These are phyloP conservation scores for Pistacia vera DNA, from an alignment of 345 rosid species.

Conservation along the genomic window DNA sequence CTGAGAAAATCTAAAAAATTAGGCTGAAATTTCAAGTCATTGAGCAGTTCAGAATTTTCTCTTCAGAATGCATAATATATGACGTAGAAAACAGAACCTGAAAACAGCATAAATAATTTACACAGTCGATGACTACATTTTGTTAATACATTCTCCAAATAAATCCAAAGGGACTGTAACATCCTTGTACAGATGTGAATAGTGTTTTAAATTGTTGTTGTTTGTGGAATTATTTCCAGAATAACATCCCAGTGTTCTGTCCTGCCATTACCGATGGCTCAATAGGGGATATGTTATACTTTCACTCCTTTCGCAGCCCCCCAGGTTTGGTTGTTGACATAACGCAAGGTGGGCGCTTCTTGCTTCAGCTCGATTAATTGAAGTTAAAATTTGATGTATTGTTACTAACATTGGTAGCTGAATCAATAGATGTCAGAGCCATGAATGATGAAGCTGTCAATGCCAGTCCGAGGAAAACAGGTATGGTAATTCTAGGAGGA, in stretches of 20 bases:
- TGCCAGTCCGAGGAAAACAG: slow-evolving; percentile 76
- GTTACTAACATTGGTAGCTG: neutral
- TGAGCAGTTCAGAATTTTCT: neutral
- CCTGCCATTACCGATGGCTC: slow-evolving; percentile 93
- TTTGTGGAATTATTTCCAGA: slow-evolving; percentile 43
- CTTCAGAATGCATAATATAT: neutral
- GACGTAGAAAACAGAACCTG: neutral
- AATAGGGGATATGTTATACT: slow-evolving; percentile 84
- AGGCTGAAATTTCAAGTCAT: neutral
- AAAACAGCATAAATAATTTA: neutral
- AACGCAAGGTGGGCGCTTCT: slow-evolving; percentile 54
- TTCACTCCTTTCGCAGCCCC: slow-evolving; percentile 66
- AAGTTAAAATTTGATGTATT: neutral
- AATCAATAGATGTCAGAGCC: slow-evolving; percentile 63
- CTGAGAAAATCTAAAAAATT: neutral
- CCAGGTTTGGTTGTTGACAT: slow-evolving; percentile 57
- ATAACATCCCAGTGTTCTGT: slow-evolving; percentile 82
- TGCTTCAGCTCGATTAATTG: neutral
- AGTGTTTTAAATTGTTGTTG: neutral
- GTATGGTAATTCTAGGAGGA: slow-evolving; percentile 85
- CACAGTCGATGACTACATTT: no score
- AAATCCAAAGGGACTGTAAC: neutral
- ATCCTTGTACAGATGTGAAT: neutral
- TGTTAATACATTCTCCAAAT: no score
- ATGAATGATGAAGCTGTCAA: slow-evolving; percentile 83